Evolutionary conservation across 352 stramenopile genomes (phyloP).

Genomic region (Phytophthora constricta): DNA sequence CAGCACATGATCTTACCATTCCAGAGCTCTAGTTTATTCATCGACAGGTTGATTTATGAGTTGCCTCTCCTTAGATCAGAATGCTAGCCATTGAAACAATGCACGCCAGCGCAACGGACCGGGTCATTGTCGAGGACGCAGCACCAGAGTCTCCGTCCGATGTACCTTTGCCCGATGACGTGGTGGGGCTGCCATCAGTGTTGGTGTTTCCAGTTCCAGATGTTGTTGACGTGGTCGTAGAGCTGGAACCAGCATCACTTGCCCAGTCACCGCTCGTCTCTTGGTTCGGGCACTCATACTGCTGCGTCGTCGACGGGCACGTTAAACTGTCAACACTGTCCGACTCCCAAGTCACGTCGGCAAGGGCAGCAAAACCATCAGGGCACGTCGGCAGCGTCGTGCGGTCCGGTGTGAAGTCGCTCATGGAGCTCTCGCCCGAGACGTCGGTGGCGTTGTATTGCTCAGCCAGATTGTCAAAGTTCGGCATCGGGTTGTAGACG

Average conservation of each 20-base stretch:
- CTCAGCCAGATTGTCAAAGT: conserved; percentile 56
- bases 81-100: conserved; percentile 19
- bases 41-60: too few relatives aligned
- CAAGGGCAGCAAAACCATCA: conserved; percentile 40
- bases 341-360: conserved; percentile 46
- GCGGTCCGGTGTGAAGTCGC: conserved; percentile 45
- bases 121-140: conserved; percentile 24
- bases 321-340: conserved; percentile 48
- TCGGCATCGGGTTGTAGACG: conserved; percentile 77
- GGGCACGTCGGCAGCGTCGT: conserved; percentile 44
- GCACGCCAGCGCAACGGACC: conserved; percentile 21
- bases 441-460: conserved; percentile 56
- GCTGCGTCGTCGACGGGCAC: conserved; percentile 37
- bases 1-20: too few relatives aligned
- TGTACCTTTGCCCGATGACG: conserved; percentile 15
- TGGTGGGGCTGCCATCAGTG: conserved; percentile 11
- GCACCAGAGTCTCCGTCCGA: conserved; percentile 21
- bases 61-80: conserved; percentile 32
- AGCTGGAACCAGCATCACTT: conserved; percentile 30
- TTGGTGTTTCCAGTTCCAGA: conserved; percentile 18
- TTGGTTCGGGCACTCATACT: conserved; percentile 56
- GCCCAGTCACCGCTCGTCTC: conserved; percentile 59
- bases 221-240: conserved; percentile 28
- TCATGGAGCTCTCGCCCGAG: conserved; percentile 42
- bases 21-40: not conserved